Evolutionary conservation across 257 asterid species (phyloP), one percentile per base, ranked within the genome.

Genomic region (Petrea volubilis): DNA sequence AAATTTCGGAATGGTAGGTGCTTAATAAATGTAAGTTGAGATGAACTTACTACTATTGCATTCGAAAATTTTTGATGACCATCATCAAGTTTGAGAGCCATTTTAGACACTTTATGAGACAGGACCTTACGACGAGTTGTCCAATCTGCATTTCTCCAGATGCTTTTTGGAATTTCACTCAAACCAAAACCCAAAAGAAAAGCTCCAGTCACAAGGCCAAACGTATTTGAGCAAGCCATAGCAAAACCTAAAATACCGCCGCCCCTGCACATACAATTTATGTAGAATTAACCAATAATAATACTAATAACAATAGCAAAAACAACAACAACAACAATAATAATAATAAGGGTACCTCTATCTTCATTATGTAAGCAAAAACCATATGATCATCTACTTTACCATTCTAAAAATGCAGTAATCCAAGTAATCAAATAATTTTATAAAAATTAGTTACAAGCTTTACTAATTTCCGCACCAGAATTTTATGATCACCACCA

Each of bases 171-270:
- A 75, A 90, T 86, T 75, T 90, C 95, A 81, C 88, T 86, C 81
- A 90, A 81, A 80, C 91, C 95, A 75, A 88, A 90, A 64, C 95
- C 97, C 79, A 88, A 92, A 61, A 90, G 95, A 79, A 90, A 88
- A 70, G 95, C 97, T 70, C 95, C 97, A 28, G 91, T 90, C 18
- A 90, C 93, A 25, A 90, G 90, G 58, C 93, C 97, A 77, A 90
- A 88, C 47, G 97, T 90, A 75, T 90, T 90, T 60, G 96, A 88
- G 75, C 96, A 90, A 64, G 92, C 96, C 96, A 90, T 90, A 31
- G 96, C 96, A 64, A 87, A 83, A 68, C 96, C 96, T 53, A 81
- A 83, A 69, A 90, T 82, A 77, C 78, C 83, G 53, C 95, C 89
- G 47, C 83, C 81, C 95, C 96, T 87, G 86, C 83, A 84, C 36